Conservation (phyloP, 176 grass and related monocot species). For the Aegilops longissima region DNA sequence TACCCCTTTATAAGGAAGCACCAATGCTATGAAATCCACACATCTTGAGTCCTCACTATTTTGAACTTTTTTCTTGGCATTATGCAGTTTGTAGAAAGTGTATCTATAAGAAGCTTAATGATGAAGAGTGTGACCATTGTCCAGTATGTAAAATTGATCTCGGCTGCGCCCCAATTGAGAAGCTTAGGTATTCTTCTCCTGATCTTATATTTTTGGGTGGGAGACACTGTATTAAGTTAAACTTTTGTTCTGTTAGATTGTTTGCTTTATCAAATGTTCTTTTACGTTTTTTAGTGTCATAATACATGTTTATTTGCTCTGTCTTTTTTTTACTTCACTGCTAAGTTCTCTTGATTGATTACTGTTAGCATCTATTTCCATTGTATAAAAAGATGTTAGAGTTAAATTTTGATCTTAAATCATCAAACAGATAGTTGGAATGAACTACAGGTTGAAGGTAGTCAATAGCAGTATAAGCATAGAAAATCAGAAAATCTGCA, state of each 20-base stretch:
- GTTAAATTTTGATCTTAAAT: conserved; percentile 6
- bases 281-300: conserved; percentile 20
- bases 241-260: not conserved
- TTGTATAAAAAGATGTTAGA: conserved; percentile 20
- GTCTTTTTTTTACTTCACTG: conserved; percentile 17
- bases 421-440: not conserved
- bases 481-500: not conserved
- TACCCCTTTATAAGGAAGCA: not conserved
- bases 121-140: conserved; percentile 67
- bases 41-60: conserved; percentile 4
- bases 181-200: conserved; percentile 67
- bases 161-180: conserved; percentile 59
- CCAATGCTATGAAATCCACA: conserved; percentile 9
- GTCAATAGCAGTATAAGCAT: not conserved
- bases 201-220: not conserved
- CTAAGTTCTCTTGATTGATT: conserved; percentile 13
- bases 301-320: conserved; percentile 7
- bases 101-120: conserved; percentile 70
- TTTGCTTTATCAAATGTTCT: conserved; percentile 31
- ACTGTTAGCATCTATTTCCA: conserved; percentile 13
- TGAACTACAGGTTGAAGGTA: not conserved
- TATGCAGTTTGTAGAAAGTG: conserved; percentile 87
- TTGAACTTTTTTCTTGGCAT: conserved; percentile 25
- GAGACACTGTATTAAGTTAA: not conserved
- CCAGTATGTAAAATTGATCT: conserved; percentile 80